phyloP scores from a whole-genome alignment of 2,329 filamentous ascomycete species.

The Teratosphaeria destructans region DNA sequence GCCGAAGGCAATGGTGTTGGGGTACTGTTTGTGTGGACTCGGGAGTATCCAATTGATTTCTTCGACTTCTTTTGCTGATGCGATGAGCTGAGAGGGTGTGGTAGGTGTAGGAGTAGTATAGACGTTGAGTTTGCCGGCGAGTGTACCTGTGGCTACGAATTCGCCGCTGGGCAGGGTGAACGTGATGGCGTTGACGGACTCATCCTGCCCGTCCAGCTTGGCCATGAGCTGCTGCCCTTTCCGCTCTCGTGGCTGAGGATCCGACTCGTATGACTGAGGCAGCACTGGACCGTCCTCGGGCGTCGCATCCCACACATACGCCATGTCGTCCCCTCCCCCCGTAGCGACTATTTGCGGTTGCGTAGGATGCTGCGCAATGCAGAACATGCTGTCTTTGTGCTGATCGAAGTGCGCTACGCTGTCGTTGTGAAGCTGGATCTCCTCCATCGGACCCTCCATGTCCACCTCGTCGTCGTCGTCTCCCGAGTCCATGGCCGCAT shows the following conservation, averaged over 20 bases:
- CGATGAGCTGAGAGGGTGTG: conserved; percentile 47
- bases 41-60: conserved; percentile 85
- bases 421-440: conserved; percentile 81
- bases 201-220: conserved; percentile 77
- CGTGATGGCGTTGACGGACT: conserved; percentile 76
- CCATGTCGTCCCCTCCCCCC: conserved; percentile 75
- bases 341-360: conserved; percentile 72
- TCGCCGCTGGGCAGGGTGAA: conserved; percentile 80
- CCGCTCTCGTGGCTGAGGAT: conserved; percentile 47
- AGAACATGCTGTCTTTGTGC: conserved; percentile 86
- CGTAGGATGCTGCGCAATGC: conserved; percentile 83
- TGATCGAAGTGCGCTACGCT: conserved; percentile 83
- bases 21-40: conserved; percentile 59
- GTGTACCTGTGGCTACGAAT: conserved; percentile 72
- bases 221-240: conserved; percentile 57
- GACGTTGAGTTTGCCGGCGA: conserved; percentile 72
- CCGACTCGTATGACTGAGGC: conserved; percentile 63
- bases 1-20: conserved; percentile 78
- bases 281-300: conserved; percentile 55
- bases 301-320: conserved; percentile 74
- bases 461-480: conserved; percentile 48
- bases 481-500: conserved; percentile 69
- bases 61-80: conserved; percentile 77
- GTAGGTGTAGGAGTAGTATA: conserved; percentile 21
- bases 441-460: conserved; percentile 35